Conservation (phyloP, 768 basidiomycete species). For the Leccinum aurantiacum region DNA sequence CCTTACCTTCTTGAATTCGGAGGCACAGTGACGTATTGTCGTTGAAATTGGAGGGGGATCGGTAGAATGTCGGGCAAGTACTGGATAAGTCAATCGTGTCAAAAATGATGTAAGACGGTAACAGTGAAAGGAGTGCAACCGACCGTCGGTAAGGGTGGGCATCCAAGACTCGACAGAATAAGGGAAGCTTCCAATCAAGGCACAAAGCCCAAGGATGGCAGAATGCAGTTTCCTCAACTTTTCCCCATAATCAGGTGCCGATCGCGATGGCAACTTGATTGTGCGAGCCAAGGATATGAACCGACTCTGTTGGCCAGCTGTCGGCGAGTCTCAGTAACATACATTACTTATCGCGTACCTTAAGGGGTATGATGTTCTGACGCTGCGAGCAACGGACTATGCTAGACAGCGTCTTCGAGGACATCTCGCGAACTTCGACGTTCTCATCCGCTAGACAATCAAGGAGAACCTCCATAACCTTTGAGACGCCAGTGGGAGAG, state of each 20-base stretch:
- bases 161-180: constrained; percentile 96
- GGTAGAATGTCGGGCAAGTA: constrained; percentile 73
- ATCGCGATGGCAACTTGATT: constrained; percentile 64
- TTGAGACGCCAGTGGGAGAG: constrained; percentile 61
- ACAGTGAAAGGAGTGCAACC: constrained; percentile 11
- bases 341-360: constrained; percentile 44
- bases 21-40: constrained; percentile 82
- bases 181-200: constrained; percentile 90
- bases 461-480: constrained; percentile 79
- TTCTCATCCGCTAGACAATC: constrained; percentile 88
- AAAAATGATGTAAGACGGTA: background rate
- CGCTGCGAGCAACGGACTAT: constrained; percentile 90
- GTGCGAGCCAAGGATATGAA: constrained; percentile 66
- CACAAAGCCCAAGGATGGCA: constrained; percentile 91
- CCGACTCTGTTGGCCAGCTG: constrained; percentile 56
- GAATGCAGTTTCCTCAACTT: constrained; percentile 76
- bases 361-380: constrained; percentile 79
- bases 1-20: constrained; percentile 79
- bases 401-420: constrained; percentile 81
- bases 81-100: constrained; percentile 36
- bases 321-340: constrained; percentile 1
- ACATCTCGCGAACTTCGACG: constrained; percentile 91
- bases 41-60: constrained; percentile 90
- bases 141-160: constrained; percentile 77
- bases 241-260: constrained; percentile 70